Evolutionary conservation across 768 basidiomycete genomes (phyloP).

Genomic region (Tylopilus balloui): DNA sequence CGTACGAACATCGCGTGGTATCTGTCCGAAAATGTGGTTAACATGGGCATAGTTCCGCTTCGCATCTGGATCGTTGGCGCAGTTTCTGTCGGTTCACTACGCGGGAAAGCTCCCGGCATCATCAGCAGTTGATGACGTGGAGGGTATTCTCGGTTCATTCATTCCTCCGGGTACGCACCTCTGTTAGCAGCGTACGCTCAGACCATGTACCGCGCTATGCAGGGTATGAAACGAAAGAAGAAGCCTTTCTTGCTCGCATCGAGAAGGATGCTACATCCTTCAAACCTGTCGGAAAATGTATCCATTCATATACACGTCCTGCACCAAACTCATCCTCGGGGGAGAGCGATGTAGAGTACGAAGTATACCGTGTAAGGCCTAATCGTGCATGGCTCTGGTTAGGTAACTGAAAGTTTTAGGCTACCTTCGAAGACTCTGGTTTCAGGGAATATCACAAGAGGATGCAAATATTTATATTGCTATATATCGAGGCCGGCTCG

Average conservation of each 20-base stretch:
- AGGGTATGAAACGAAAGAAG: slow-evolving; percentile 71
- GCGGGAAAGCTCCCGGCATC: slow-evolving; percentile 59
- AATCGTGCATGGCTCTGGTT: neutral
- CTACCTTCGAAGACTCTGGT: slow-evolving; percentile 79
- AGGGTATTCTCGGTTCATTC: slow-evolving; percentile 67
- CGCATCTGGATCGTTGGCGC: slow-evolving; percentile 80
- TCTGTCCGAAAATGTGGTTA: neutral
- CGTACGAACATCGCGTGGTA: slow-evolving; percentile 42
- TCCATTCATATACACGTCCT: slow-evolving; percentile 73
- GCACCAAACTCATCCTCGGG: slow-evolving; percentile 40
- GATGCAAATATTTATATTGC: slow-evolving; percentile 91
- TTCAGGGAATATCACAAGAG: slow-evolving; percentile 87
- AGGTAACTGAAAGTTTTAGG: slow-evolving; percentile 39
- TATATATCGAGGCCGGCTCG: slow-evolving; percentile 94
- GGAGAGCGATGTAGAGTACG: slow-evolving; percentile 66
- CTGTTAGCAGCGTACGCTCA: neutral
- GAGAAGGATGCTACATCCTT: slow-evolving; percentile 77
- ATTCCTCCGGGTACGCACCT: slow-evolving; percentile 60
- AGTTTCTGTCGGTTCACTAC: slow-evolving; percentile 68
- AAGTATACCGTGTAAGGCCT: slow-evolving; percentile 81
- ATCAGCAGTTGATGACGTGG: slow-evolving; percentile 82
- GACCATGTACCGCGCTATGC: neutral
- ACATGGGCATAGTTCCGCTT: slow-evolving; percentile 58
- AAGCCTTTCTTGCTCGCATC: slow-evolving; percentile 63
- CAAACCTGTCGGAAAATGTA: slow-evolving; percentile 67